These are phyloP conservation scores for Fistulinella prunicolor DNA, from an alignment of 768 basidiomycete species.

Conservation along the genomic window DNA sequence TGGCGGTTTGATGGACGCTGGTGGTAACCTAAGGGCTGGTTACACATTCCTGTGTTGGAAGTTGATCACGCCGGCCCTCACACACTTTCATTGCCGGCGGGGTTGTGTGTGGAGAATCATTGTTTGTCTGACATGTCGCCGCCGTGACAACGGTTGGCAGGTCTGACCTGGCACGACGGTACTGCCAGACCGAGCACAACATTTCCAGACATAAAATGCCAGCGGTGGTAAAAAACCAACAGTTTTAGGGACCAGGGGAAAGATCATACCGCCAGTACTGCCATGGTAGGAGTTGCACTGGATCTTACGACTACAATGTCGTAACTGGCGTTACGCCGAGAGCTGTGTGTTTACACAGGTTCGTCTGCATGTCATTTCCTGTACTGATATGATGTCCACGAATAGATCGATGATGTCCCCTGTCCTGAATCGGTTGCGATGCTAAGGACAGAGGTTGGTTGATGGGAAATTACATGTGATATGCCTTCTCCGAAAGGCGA, in stretches of 20 bases:
- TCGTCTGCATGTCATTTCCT: slow-evolving; percentile 1
- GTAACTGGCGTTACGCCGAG: too few species aligned
- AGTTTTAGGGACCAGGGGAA: too few species aligned
- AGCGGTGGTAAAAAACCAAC: too few species aligned
- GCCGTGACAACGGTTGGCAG: slow-evolving; percentile 1
- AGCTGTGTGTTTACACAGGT: slow-evolving; percentile 1
- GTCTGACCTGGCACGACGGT: neutral
- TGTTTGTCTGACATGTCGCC: neutral
- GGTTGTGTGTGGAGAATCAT: neutral
- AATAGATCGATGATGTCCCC: neutral
- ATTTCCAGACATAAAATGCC: slow-evolving; percentile 4
- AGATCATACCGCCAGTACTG: too few species aligned
- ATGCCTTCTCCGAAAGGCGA: neutral
- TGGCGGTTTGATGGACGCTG: too few species aligned
- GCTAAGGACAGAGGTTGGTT: too few species aligned
- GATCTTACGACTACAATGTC: too few species aligned
- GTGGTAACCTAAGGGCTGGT: too few species aligned
- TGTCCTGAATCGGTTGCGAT: neutral
- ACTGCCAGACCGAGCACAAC: neutral
- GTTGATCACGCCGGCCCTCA: too few species aligned
- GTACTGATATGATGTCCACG: neutral
- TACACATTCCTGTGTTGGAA: neutral
- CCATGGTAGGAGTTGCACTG: too few species aligned
- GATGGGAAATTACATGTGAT: slow-evolving; percentile 15
- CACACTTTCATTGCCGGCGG: too few species aligned